Evolutionary conservation across 2,329 filamentous ascomycete genomes (phyloP), one percentile per base, ranked within the genome.

Genomic region (Albophoma yamanashiensis): DNA sequence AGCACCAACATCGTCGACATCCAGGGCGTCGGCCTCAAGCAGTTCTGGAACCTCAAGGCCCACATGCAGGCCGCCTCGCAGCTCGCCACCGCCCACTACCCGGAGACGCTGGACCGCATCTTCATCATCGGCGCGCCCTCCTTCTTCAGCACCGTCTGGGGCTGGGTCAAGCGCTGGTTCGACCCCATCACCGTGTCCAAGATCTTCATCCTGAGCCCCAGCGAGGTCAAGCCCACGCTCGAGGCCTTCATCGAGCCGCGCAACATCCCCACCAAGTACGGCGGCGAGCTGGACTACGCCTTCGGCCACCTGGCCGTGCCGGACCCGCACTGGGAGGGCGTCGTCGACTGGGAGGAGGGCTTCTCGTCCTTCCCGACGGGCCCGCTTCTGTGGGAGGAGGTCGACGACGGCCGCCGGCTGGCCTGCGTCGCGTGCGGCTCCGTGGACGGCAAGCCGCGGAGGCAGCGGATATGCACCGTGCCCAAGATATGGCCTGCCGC

Each of bases 1-100:
- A 92, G 89, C 69, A 96, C 90, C 67, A 97, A 97, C 75, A 96
- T 97, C 67, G 92, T 97, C 61, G 93, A 97, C 72, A 91, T 97
- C 64, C 89, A 86, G 20, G 87, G 88, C 17, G 92, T 97, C 34
- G 91, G 91, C 7, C 74, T 97, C 73, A 91, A 90, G 78, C 92
- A 95, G 77, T 97, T 97, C 73, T 97, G 93, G 93, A 95, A 95
- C 75, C 76, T 97, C 63, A 94, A 95, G 79, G 78, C 77, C 31
- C 93, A 97, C 74, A 96, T 97, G 92, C 92, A 97, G 76, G 89
- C 92, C 69, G 92, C 92, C 2, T 92, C 89, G 69, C 84, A 87
- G 62, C 79, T 97, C 59, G 93, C 93, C 7, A 97, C 92, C 4
- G 91, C 92, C 6, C 90, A 97, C 75, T 97, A 97, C 72, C 93